phyloP scores from a whole-genome alignment of 2,329 filamentous ascomycete species.

The Penicillium sp. region DNA sequence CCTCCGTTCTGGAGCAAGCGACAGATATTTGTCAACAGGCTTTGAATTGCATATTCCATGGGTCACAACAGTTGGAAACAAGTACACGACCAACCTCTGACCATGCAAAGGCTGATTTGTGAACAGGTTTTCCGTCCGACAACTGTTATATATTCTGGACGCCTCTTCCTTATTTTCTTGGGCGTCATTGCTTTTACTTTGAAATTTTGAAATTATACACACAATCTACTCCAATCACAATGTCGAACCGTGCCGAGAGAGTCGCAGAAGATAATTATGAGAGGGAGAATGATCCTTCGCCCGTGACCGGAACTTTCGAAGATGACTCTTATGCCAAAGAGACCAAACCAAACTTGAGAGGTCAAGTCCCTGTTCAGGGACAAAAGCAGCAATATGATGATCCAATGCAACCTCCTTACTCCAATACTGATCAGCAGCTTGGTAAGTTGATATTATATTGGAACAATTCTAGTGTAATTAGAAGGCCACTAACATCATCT shows the following conservation, averaged over 20 bases:
- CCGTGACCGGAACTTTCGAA: background rate
- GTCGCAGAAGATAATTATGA: constrained; percentile 8
- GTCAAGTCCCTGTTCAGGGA: constrained; percentile 24
- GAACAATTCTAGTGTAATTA: background rate
- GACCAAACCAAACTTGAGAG: constrained; percentile 11
- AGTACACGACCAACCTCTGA: too few relatives aligned
- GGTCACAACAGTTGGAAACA: too few relatives aligned
- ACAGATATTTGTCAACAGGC: too few relatives aligned
- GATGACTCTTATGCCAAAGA: constrained; percentile 26
- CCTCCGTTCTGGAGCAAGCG: too few relatives aligned
- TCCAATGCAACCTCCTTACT: constrained; percentile 30
- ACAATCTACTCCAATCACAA: too few relatives aligned
- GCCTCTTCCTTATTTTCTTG: too few relatives aligned
- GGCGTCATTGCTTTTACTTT: too few relatives aligned
- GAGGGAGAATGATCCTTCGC: constrained; percentile 8
- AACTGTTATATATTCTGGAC: too few relatives aligned
- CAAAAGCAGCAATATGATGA: constrained; percentile 26
- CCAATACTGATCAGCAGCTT: constrained; percentile 28
- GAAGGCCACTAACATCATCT: background rate
- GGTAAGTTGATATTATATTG: constrained; percentile 20
- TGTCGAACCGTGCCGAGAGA: constrained; percentile 5
- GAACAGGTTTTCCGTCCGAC: too few relatives aligned
- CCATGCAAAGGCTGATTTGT: too few relatives aligned
- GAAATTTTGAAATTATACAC: too few relatives aligned
- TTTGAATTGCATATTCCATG: too few relatives aligned